Percentiles rank a stretch among this genome's conserved stretches.
Conservation (phyloP, 2,329 filamentous ascomycete species). For the Monosporascus sp. region DNA sequence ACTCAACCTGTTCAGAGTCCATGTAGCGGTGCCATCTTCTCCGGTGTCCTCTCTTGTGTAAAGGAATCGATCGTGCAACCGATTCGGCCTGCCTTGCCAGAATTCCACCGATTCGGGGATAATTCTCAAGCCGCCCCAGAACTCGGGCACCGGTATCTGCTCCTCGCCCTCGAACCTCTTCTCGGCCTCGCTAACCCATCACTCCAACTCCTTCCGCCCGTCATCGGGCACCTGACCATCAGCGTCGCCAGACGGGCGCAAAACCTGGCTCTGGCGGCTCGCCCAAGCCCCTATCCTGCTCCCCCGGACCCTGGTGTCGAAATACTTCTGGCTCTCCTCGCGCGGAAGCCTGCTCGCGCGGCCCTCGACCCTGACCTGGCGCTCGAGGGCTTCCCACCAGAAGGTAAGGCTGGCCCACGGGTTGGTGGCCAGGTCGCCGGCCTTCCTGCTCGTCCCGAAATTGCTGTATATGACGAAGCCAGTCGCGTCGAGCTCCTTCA, state of each 20-base stretch:
- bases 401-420: constrained; percentile 79
- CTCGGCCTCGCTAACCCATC: constrained; percentile 72
- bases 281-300: constrained; percentile 90
- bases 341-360: constrained; percentile 56
- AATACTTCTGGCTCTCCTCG: constrained; percentile 69
- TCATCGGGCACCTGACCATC: constrained; percentile 45
- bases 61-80: constrained; percentile 88
- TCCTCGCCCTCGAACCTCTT: constrained; percentile 68
- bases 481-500: constrained; percentile 81
- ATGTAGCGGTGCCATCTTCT: constrained; percentile 39
- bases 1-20: constrained; percentile 69
- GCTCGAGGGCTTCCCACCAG: constrained; percentile 80
- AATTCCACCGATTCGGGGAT: constrained; percentile 87
- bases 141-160: constrained; percentile 81
- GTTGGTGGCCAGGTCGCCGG: constrained; percentile 65
- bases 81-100: constrained; percentile 86
- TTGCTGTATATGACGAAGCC: constrained; percentile 95
- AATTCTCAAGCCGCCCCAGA: constrained; percentile 89
- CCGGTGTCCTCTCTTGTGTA: constrained; percentile 59
- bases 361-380: constrained; percentile 89
- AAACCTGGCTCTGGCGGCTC: constrained; percentile 76
- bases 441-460: constrained; percentile 71
- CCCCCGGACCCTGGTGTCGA: constrained; percentile 66
- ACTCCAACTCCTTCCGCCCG: constrained; percentile 68
- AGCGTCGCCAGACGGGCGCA: constrained; percentile 38